Evolutionary conservation across 768 basidiomycete genomes (phyloP), one percentile per base, ranked within the genome.

Genomic region (Lyophyllum shimeji): DNA sequence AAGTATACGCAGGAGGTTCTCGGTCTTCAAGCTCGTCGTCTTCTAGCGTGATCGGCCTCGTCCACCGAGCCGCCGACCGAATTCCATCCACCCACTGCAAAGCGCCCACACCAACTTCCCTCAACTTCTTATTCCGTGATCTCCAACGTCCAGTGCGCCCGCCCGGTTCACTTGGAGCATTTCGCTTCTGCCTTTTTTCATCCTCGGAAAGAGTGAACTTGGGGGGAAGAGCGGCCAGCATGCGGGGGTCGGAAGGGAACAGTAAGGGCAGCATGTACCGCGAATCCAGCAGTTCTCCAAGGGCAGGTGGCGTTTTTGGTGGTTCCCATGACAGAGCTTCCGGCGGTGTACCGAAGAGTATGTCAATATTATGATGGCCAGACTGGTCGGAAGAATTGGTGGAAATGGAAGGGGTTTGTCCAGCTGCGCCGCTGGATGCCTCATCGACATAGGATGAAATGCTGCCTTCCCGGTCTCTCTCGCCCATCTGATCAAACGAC

Each of bases 251-350:
- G 18, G 86, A 84, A 7, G 95, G 95, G 47, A 97, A 85, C 20
- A 84, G 77, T 46, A 96, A 76, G 1, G 93, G 93, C 21, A 98
- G 81, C 94, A 98, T 98, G 69, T 89, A 84, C 60, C 95, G 82
- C 23, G 92, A 94, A 69, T 99, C 95, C 59, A 98, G 76, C 23
- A 98, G 73, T 69, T 99, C 97, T 27, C 95, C 95, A 1, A 95
- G 80, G 23, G 86, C 86, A 64, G 90, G 89, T 0, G 93, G 88
- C 18, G 92, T 82, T 50, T 81, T 82, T 0, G 83, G 77, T 13
- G 95, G 91, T 53, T 87, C 85, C 87, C 95, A 98, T 4, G 80
- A 69, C 0, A 85, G 82, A 42, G 84, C 81, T 33, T 86, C 84
- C 29, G 80, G 76, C 0, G 74, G 69, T 55, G 78, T 83, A 69